Evolutionary conservation across 1,284 basidiomycete species (phyloP).

Genomic region (Ceratobasidium sp.): DNA sequence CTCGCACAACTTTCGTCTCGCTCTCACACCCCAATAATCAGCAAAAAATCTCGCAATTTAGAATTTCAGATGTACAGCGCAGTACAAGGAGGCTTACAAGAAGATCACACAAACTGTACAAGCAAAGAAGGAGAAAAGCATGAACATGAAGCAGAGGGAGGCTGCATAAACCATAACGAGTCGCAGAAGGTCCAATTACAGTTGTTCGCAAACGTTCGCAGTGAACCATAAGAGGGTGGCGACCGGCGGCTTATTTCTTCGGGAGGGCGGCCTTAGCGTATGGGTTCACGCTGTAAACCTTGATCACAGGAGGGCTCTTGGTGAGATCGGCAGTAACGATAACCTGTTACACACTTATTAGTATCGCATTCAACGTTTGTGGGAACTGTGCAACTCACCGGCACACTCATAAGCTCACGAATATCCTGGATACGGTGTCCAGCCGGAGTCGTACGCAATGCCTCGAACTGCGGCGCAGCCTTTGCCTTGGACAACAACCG

Average conservation of each 20-base stretch:
- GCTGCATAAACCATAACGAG: constrained; percentile 41
- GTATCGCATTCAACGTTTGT: neutral
- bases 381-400: constrained; percentile 67
- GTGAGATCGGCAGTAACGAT: constrained; percentile 94
- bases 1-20: neutral
- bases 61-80: constrained; percentile 38
- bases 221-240: constrained; percentile 6
- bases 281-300: constrained; percentile 90
- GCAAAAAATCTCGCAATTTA: constrained; percentile 41
- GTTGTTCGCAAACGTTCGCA: constrained; percentile 4
- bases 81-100: constrained; percentile 42
- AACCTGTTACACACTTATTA: constrained; percentile 65
- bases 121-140: constrained; percentile 25
- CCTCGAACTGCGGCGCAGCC: constrained; percentile 81
- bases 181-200: constrained; percentile 3
- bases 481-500: constrained; percentile 81
- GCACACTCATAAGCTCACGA: constrained; percentile 88
- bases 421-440: constrained; percentile 96
- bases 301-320: constrained; percentile 94
- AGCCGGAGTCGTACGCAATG: constrained; percentile 74
- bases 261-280: constrained; percentile 63
- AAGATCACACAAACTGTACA: constrained; percentile 30
- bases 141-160: constrained; percentile 7
- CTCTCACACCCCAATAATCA: constrained; percentile 10
- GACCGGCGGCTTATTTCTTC: constrained; percentile 44